Conservation (phyloP, 1,284 basidiomycete genomes). For the Cryptococcus depauperatus region DNA sequence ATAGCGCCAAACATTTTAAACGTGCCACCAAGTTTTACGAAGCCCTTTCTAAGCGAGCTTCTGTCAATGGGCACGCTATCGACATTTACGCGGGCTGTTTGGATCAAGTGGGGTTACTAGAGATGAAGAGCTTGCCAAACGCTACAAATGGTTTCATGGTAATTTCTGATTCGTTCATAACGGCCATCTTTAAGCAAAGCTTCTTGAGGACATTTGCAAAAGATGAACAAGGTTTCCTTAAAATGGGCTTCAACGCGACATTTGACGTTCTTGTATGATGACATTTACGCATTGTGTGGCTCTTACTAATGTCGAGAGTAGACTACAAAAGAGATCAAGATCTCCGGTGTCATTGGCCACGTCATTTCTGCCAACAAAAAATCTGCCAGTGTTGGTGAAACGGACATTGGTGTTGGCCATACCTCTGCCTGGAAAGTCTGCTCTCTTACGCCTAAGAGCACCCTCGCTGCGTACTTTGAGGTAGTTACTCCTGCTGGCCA, state of each 20-base stretch:
- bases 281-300: neutral
- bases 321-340: conserved; percentile 98
- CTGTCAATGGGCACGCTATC: conserved; percentile 88
- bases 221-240: conserved; percentile 82
- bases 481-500: conserved; percentile 98
- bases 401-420: conserved; percentile 97
- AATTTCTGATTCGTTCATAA: conserved; percentile 93
- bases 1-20: conserved; percentile 96
- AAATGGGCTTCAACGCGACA: conserved; percentile 99
- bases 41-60: conserved; percentile 82
- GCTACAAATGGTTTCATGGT: conserved; percentile 95
- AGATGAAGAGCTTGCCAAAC: conserved; percentile 95
- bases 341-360: conserved; percentile 95
- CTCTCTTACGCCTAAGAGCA: conserved; percentile 76
- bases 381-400: conserved; percentile 93
- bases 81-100: conserved; percentile 96
- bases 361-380: conserved; percentile 97
- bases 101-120: conserved; percentile 93
- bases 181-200: conserved; percentile 97
- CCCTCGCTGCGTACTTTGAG: conserved; percentile 94
- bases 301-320: conserved; percentile 35
- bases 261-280: conserved; percentile 82
- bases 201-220: conserved; percentile 92
- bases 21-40: conserved; percentile 98
- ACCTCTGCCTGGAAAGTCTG: conserved; percentile 99